A percentile compares a stretch with the other conserved stretches of the same genome.
phyloP scores from a whole-genome alignment of 495 filamentous ascomycete species.

The Talaromyces trachyspermus region DNA sequence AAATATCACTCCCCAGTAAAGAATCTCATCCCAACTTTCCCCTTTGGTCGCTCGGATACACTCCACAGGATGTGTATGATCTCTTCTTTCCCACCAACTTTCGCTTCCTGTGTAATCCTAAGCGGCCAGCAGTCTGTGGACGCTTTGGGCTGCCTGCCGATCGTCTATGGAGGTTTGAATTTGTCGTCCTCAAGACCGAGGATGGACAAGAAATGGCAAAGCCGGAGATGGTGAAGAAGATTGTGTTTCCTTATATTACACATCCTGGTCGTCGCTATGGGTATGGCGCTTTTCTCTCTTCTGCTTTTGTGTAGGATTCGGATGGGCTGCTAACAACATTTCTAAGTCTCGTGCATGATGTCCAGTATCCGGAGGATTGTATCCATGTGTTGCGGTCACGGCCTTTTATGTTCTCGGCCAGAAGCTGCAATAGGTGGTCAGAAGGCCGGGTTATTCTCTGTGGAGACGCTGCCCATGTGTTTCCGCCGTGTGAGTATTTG shows the following conservation, averaged over 20 bases:
- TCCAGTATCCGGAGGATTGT: slow-evolving; percentile 41
- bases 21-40: slow-evolving; percentile 43
- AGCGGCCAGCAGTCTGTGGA: slow-evolving; percentile 37
- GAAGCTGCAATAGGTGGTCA: slow-evolving; percentile 47
- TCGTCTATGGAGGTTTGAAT: slow-evolving; percentile 45
- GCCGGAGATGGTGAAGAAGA: slow-evolving; percentile 14
- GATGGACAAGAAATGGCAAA: slow-evolving; percentile 25
- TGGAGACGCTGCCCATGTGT: slow-evolving; percentile 49
- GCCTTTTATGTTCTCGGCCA: slow-evolving; percentile 40
- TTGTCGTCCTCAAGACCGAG: slow-evolving; percentile 26
- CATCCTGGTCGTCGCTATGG: slow-evolving; percentile 25
- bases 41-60: slow-evolving; percentile 42
- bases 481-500: slow-evolving; percentile 38
- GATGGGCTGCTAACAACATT: not conserved
- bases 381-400: slow-evolving; percentile 42
- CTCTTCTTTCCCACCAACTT: slow-evolving; percentile 42
- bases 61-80: slow-evolving; percentile 41
- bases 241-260: slow-evolving; percentile 28
- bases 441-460: slow-evolving; percentile 35
- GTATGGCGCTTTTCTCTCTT: slow-evolving; percentile 11
- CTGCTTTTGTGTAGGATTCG: not conserved
- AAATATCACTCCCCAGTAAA: slow-evolving; percentile 35
- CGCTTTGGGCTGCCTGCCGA: slow-evolving; percentile 37
- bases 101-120: slow-evolving; percentile 39
- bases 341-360: slow-evolving; percentile 18